Base-by-base conservation (phyloP, 352 stramenopile genomes). In the Phytophthora chlamydospora region DNA sequence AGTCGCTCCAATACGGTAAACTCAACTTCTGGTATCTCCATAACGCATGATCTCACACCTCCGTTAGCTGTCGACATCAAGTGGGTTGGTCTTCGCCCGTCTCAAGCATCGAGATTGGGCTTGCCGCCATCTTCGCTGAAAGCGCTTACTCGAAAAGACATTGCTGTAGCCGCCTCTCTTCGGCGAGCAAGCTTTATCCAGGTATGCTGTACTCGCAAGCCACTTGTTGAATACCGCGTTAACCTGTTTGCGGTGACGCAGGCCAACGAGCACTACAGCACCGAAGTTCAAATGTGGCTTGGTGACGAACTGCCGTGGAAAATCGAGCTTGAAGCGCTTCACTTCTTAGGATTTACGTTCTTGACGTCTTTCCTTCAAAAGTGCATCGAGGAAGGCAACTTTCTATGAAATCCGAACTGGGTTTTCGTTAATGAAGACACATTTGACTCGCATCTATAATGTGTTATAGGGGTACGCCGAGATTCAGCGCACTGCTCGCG, bases 21-120 rank as follows among this genome's bases (percentile, higher is more conserved):
- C 14, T 46, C 19, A 17, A 17, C 5, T 27, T 5, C 11, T 10
- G 13, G 10, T 34, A 13, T 50, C 8, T 19, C 14, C 33, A 16
- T 39, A 29, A 8, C 13, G 50, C 41, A 24, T 48, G 12, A 32
- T 13, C 29, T 52, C 13, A 55, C 21, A 24, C 21, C 21, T 24
- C 3, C 21, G 3, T 24, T 44, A 90, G 80, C 73, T 17, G 86
- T 80, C 44, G 88, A 89, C 59, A 90, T 98, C 11, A 78, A 92
- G 65, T 98, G 95, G 95, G 71, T 98, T 51, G 95, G 95, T 9
- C 69, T 98, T 36, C 82, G 89, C 24, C 94, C 94, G 12, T 96
- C 85, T 13, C 82, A 97, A 65, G 57, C 88, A n/a, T 43, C 51
- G 47, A 10, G 27, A 5, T 58, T 95, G 1, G 56, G 71, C 12